Evolutionary conservation across 192 early-diverging fungal genomes (phyloP).

Genomic region (Coemansia sp.): DNA sequence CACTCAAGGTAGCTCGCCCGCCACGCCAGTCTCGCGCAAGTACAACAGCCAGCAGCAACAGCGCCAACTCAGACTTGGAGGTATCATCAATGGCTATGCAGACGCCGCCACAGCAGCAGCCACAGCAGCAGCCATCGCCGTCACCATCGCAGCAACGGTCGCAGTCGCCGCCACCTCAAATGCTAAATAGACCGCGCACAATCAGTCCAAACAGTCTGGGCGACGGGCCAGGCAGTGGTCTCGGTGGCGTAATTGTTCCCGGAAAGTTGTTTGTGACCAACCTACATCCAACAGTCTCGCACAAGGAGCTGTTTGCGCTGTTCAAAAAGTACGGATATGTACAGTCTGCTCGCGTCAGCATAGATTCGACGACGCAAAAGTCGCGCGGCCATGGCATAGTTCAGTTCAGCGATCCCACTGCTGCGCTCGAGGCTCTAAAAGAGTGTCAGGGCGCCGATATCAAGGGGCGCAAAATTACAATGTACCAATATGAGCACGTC

Average conservation of each 20-base stretch:
- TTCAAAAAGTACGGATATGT: slow-evolving; percentile 59
- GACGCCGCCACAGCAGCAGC: background rate
- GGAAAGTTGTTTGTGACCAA: slow-evolving; percentile 57
- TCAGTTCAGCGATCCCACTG: slow-evolving; percentile 48
- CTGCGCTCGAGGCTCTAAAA: slow-evolving; percentile 42
- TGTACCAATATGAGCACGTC: slow-evolving; percentile 56
- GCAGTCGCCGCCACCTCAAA: background rate
- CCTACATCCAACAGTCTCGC: slow-evolving; percentile 53
- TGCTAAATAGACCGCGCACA: slow-evolving; percentile 10
- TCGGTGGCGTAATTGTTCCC: slow-evolving; percentile 49
- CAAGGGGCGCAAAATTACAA: slow-evolving; percentile 52
- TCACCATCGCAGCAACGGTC: background rate
- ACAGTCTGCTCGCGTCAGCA: slow-evolving; percentile 54
- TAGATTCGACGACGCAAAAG: slow-evolving; percentile 45
- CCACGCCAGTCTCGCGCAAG: slow-evolving; percentile 27
- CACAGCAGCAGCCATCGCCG: background rate
- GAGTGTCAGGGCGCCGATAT: slow-evolving; percentile 54
- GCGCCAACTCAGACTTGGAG: slow-evolving; percentile 1
- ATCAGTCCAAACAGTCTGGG: slow-evolving; percentile 11
- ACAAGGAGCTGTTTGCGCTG: slow-evolving; percentile 56
- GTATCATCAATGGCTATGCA: background rate
- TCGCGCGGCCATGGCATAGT: slow-evolving; percentile 55
- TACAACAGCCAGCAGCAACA: slow-evolving; percentile 7
- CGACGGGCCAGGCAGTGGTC: slow-evolving; percentile 30
- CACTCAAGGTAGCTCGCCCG: slow-evolving; percentile 22